phyloP scores from a whole-genome alignment of 257 asterid genomes.

The Forsythia suspensa region DNA sequence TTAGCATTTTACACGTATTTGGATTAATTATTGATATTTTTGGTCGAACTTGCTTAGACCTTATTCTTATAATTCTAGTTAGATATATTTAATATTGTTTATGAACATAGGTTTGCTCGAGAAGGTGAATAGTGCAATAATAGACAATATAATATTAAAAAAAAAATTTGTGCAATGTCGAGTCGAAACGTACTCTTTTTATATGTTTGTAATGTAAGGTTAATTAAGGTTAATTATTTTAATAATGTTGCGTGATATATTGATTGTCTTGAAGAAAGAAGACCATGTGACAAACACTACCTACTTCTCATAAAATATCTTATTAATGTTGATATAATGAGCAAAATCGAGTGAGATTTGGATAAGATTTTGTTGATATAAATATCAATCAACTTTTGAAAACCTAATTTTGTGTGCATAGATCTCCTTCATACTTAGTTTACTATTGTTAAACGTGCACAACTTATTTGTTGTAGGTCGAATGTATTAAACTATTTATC shows the following conservation, averaged over 20 bases:
- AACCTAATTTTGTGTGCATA: constrained; percentile 7
- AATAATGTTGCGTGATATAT: not conserved
- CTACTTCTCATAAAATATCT: constrained; percentile 5
- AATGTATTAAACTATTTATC: not conserved
- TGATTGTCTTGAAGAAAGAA: not conserved
- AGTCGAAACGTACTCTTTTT: not conserved
- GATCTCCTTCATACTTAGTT: not conserved
- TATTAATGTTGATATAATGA: not conserved
- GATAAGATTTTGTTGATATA: constrained; percentile 14
- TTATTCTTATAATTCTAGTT: no score
- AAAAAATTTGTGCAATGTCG: not conserved
- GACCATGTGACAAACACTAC: not conserved
- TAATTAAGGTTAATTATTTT: no score
- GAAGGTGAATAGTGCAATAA: no score
- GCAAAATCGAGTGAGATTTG: not conserved
- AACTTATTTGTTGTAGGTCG: not conserved
- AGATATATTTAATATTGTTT: not conserved
- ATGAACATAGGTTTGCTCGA: not conserved
- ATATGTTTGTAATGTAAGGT: no score
- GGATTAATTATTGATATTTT: no score
- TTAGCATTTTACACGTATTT: no score
- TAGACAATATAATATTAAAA: no score
- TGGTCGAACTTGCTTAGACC: no score
- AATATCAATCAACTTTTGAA: not conserved
- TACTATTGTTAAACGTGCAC: not conserved